Evolutionary conservation across 2,329 filamentous ascomycete species (phyloP).

Genomic region (Lachnellula willkommii): DNA sequence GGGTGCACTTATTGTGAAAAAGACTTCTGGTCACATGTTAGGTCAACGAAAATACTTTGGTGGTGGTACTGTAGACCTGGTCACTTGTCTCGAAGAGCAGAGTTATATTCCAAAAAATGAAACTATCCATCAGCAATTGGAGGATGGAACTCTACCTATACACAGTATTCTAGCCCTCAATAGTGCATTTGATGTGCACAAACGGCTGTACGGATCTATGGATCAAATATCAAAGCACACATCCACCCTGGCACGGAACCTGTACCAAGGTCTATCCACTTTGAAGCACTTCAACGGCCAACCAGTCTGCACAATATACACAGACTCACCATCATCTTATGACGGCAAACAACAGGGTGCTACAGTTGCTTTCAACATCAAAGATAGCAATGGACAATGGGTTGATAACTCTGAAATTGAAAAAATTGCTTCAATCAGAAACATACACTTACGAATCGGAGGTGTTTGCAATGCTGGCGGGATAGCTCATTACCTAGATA

Average conservation of each 20-base stretch:
- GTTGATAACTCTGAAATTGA: slow-evolving; percentile 80
- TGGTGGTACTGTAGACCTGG: slow-evolving; percentile 89
- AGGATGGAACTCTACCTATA: slow-evolving; percentile 87
- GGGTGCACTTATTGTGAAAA: slow-evolving; percentile 77
- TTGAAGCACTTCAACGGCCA: slow-evolving; percentile 62
- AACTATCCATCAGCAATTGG: slow-evolving; percentile 72
- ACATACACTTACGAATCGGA: slow-evolving; percentile 81
- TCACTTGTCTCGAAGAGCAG: slow-evolving; percentile 67
- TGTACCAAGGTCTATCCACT: slow-evolving; percentile 53
- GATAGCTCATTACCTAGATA: slow-evolving; percentile 64
- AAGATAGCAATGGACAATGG: slow-evolving; percentile 64
- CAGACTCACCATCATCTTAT: slow-evolving; percentile 30
- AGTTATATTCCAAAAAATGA: slow-evolving; percentile 77
- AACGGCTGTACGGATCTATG: slow-evolving; percentile 67
- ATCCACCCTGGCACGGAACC: slow-evolving; percentile 51
- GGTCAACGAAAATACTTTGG: slow-evolving; percentile 76
- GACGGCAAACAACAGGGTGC: slow-evolving; percentile 54
- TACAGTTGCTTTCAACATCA: slow-evolving; percentile 77
- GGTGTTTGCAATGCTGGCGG: slow-evolving; percentile 90
- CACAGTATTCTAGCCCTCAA: slow-evolving; percentile 84
- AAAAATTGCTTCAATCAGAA: slow-evolving; percentile 71
- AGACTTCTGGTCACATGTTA: slow-evolving; percentile 60
- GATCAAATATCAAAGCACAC: slow-evolving; percentile 65
- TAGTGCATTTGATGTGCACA: slow-evolving; percentile 65
- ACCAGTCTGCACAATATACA: slow-evolving; percentile 30